A percentile compares a stretch with the other conserved stretches of the same genome.
These are phyloP conservation scores for Wallacemonas sp. DNA, from an alignment of 208 protist genomes.

Conservation along the genomic window DNA sequence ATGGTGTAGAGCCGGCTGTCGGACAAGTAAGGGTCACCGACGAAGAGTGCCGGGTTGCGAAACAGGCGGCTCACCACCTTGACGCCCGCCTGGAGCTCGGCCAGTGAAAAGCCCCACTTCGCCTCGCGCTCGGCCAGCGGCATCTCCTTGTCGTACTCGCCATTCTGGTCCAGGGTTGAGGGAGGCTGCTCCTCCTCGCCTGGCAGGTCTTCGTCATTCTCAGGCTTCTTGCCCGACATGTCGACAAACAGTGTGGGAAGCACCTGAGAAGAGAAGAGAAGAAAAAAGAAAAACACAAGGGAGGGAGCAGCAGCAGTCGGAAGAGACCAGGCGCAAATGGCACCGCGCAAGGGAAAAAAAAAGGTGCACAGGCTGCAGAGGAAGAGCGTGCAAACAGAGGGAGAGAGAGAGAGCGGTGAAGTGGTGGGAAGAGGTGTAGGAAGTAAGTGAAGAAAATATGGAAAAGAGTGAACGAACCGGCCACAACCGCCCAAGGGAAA, in stretches of 20 bases:
- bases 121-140: conserved; percentile 57
- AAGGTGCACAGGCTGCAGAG: background rate
- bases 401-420: conserved; percentile 3
- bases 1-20: conserved; percentile 90
- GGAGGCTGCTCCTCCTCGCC: conserved; percentile 10
- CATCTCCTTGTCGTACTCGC: conserved; percentile 35
- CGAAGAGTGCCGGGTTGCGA: conserved; percentile 73
- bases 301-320: background rate
- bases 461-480: background rate
- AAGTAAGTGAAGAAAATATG: conserved; percentile 8
- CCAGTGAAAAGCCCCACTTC: conserved; percentile 84
- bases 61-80: conserved; percentile 84
- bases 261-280: background rate
- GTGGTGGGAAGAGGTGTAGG: no score
- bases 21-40: conserved; percentile 73
- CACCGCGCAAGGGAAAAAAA: background rate
- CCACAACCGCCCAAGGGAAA: no score
- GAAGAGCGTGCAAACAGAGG: background rate
- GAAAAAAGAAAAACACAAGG: background rate
- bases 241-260: no score
- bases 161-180: conserved; percentile 1
- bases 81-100: conserved; percentile 60
- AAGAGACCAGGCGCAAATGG: background rate
- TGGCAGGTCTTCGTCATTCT: background rate
- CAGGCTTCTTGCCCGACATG: background rate